Base-by-base conservation (phyloP, 139 green algal species). In the Penium margaritaceum region DNA sequence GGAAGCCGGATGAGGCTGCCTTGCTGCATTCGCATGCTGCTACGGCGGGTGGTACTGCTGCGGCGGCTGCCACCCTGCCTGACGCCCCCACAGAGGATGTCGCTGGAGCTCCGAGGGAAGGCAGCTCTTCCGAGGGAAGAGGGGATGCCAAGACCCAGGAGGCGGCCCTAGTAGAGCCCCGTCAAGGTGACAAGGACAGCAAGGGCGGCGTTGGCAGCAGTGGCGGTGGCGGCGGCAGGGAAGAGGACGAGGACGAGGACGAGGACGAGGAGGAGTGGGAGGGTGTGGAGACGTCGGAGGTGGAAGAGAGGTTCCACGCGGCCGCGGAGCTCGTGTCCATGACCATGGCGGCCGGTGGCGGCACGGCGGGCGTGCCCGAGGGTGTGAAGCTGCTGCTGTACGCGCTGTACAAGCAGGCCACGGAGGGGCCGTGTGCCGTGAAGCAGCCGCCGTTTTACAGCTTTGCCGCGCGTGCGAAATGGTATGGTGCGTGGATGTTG, bases 181-280 rank as follows among this genome's bases (percentile, higher is more conserved):
- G 3, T 60, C 51, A 60, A 4, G 1, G 24, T n/a, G 51, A 60
- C 21, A 21, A 34, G 3, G 51, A 2, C 51, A 27, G 17, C 51
- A 24, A 6, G 15, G 51, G 21, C 14, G 51, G n/a, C n/a, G n/a
- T n/a, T n/a, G n/a, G n/a, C n/a, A n/a, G n/a, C n/a, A n/a, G n/a
- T n/a, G n/a, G n/a, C n/a, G n/a, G n/a, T n/a, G n/a, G n/a, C n/a
- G n/a, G n/a, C n/a, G n/a, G n/a, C n/a, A 57, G 46, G 27, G 17
- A 34, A 9, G 51, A 2, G 24, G 19, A 21, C 51, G 51, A 6
- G 15, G 51, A 6, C 14, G 51, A 60, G 12, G 38, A 32, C 17
- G 67, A 61, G n/a, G 30, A 46, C 29, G 68, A 76, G 27, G 68
- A 76, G 34, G 68, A 76, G 27, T 76, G 68, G 68, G 68, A 76